Evolutionary conservation across 345 rosid genomes (phyloP), one percentile per base, ranked within the genome.

Genomic region (Populus nigra): DNA sequence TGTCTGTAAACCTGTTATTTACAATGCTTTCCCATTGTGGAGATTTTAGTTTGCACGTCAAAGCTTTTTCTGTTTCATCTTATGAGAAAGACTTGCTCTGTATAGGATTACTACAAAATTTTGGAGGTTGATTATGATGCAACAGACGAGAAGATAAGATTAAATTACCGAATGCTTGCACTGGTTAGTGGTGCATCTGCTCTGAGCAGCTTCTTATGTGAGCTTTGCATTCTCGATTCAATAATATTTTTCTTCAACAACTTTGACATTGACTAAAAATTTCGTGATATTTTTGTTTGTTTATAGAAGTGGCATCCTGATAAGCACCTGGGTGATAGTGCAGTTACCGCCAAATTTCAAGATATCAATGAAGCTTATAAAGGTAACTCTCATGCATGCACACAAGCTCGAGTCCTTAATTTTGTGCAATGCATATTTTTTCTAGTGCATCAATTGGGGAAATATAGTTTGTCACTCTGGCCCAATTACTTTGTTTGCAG

Each of bases 241-340:
- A 39, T 66, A 38, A 6, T 73, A 65, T 22, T 69, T 47, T 81
- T 57, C 61, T 69, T 67, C 33, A 45, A 38, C 75, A 63, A 47
- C 11, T 66, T 27, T 33, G 55, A 53, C 31, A 49, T 66, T 77
- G 77, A 85, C 69, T 22, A 43, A 55, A 69, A 15, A 4, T 68
- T 66, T 78, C 59, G 33, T 73, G 55, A 68, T 77, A 33, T 78
- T 81, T 11, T 65, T 36, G 67, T 80, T 71, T 71, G 49, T 76
- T 7, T 29, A 39, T 70, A 93, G 95, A 91, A 90, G 86, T 93
- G 95, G 95, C 97, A 93, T 82, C 95, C 97, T 57, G 97, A 91
- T 83, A 91, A 93, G 78, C 95, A 91, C 90, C 85, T 88, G 79
- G 92, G 89, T 39, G 95, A 91, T 86, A 80, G 36, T 85, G 87